phyloP scores from a whole-genome alignment of 106 monocot species.

The Posidonia australis region DNA sequence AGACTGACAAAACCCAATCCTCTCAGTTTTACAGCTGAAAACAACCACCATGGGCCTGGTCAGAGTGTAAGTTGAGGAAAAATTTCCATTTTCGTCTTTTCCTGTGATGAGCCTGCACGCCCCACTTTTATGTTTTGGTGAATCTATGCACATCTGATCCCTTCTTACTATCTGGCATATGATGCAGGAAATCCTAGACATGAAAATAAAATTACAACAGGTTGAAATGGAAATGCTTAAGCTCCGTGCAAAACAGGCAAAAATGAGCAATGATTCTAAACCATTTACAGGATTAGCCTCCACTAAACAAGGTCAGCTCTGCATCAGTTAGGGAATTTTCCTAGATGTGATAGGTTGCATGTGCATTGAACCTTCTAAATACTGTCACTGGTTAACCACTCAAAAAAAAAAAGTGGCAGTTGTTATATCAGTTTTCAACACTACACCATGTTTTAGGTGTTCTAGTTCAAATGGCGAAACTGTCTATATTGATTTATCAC shows the following conservation, averaged over 20 bases:
- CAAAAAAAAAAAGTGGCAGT: too few relatives aligned
- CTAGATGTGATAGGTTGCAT: not conserved
- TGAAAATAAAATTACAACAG: conserved; percentile 47
- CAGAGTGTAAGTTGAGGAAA: conserved; percentile 29
- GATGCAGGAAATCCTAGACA: conserved; percentile 46
- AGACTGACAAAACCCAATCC: conserved; percentile 15
- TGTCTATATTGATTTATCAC: too few relatives aligned
- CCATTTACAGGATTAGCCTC: conserved; percentile 14
- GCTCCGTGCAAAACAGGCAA: conserved; percentile 48
- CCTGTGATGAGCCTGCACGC: not conserved
- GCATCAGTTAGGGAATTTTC: not conserved
- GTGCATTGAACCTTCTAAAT: not conserved
- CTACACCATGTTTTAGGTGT: too few relatives aligned
- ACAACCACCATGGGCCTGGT: conserved; percentile 13
- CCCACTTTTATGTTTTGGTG: not conserved
- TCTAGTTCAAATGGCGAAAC: too few relatives aligned
- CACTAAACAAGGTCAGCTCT: not conserved
- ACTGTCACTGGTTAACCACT: too few relatives aligned
- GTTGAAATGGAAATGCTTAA: conserved; percentile 59
- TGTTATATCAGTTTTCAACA: too few relatives aligned
- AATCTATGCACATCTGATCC: not conserved
- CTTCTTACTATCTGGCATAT: not conserved
- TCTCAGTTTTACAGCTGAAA: conserved; percentile 12
- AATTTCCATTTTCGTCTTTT: not conserved
- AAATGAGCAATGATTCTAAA: conserved; percentile 20